Conservation (phyloP, 108 stramenopile species). For the Discostella stelligeroides region DNA sequence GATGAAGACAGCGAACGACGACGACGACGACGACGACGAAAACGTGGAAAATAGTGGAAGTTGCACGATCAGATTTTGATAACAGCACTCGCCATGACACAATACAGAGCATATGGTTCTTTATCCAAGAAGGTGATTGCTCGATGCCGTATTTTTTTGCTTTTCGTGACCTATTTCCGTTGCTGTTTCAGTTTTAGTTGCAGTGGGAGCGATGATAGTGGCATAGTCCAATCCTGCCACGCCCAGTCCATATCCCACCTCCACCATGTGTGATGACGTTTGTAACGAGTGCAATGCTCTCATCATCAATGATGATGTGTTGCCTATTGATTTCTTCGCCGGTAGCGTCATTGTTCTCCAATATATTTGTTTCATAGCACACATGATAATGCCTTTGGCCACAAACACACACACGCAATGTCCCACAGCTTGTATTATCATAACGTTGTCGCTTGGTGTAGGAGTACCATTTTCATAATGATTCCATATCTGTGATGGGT, state of each 20-base stretch:
- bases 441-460: constrained; percentile 27
- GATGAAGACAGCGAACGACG: too few species aligned
- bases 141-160: constrained; percentile 1
- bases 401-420: too few species aligned
- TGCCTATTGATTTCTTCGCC: too few species aligned
- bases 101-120: constrained; percentile 58
- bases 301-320: constrained; percentile 6
- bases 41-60: too few species aligned
- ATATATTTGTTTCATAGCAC: too few species aligned
- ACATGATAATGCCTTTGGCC: constrained; percentile 50
- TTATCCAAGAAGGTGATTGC: constrained; percentile 51
- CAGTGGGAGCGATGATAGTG: background rate
- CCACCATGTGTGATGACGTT: constrained; percentile 30
- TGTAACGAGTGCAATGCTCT: constrained; percentile 18
- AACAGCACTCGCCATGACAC: constrained; percentile 52
- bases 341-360: too few species aligned
- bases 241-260: constrained; percentile 48
- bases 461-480: constrained; percentile 55
- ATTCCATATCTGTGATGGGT: constrained; percentile 51
- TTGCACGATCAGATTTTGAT: constrained; percentile 34
- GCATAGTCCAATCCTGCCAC: constrained; percentile 45
- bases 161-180: too few species aligned
- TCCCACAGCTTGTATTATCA: constrained; percentile 51
- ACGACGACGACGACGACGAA: too few species aligned
- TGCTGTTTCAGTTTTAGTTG: too few species aligned